Evolutionary conservation across 164 flowering plant species (phyloP), one percentile per base, ranked within the genome.

Genomic region (Vitis rupestris): DNA sequence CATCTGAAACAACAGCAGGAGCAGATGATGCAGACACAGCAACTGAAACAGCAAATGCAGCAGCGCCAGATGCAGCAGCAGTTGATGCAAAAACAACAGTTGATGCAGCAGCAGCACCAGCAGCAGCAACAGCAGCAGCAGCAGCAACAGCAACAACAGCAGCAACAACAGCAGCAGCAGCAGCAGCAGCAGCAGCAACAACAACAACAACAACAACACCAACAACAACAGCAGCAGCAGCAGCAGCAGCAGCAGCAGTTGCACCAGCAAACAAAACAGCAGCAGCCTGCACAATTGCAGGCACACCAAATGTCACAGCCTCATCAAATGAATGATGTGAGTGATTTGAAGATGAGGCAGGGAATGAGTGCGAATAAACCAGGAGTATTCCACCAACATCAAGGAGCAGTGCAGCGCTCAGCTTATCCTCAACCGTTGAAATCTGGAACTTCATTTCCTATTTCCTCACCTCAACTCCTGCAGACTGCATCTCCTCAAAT

Each of bases 401-500:
- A 79, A 29, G 57, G 78, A 4, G 76, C 81, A 61, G 80, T 82
- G 17, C 90, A 85, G 79, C 89, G 88, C 10, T 44, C 85, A 13
- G 62, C 79, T 50, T 82, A 83, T 75, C 80, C 83, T 49, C 93
- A 82, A 70, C 93, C 78, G 72, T 51, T 86, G 59, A 95, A 91
- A 78, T n/a, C 88, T 14, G 94, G 93, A 56, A 49, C 81, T 64
- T 61, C 88, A 30, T 84, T 85, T 75, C 80, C 94, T 61, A 81
- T 82, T 50, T 83, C 95, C 48, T 84, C 98, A 59, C 89, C 90
- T 3, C 97, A 89, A 75, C 75, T 86, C 47, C 80, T 81, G 66
- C 92, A 86, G 78, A 74, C 91, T 52, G 72, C 79, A 64, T 90
- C 97, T 29, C 95, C 94, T 29, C 98, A 89, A 74, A 72, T 90